These are phyloP conservation scores for Colletotrichum graminicola DNA, from an alignment of 2,329 filamentous ascomycete species.

Conservation along the genomic window DNA sequence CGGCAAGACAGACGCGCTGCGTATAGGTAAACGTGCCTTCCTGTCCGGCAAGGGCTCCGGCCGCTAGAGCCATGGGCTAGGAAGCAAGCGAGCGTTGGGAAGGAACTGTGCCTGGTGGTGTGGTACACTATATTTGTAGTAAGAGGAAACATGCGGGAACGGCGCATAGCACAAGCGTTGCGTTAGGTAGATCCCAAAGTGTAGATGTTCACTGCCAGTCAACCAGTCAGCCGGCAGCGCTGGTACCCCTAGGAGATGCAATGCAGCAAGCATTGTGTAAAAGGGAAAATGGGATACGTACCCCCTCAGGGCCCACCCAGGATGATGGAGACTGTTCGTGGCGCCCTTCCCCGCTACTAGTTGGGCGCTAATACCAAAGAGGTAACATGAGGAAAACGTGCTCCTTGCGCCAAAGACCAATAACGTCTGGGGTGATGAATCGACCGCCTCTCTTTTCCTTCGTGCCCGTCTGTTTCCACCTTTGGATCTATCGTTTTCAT, in stretches of 20 bases:
- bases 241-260: too few relatives aligned
- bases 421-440: slow-evolving; percentile 15
- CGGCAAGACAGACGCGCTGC: not conserved
- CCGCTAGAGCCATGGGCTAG: slow-evolving; percentile 27
- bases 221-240: not conserved
- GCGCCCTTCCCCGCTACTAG: slow-evolving; percentile 1
- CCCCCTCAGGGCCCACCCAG: not conserved
- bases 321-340: not conserved
- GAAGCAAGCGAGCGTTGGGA: slow-evolving; percentile 21
- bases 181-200: not conserved
- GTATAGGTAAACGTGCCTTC: slow-evolving; percentile 10
- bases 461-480: not conserved
- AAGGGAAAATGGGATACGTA: not conserved
- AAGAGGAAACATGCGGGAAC: slow-evolving; percentile 17
- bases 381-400: not conserved
- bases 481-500: not conserved
- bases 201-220: not conserved
- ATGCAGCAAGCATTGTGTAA: not conserved
- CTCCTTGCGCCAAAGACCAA: not conserved
- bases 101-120: not conserved
- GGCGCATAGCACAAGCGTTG: slow-evolving; percentile 21
- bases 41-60: slow-evolving; percentile 4
- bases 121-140: too few relatives aligned
- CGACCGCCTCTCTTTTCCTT: slow-evolving; percentile 2
- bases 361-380: not conserved